Base-by-base conservation (phyloP, 495 filamentous ascomycete genomes). In the Lophiotrema nucula region DNA sequence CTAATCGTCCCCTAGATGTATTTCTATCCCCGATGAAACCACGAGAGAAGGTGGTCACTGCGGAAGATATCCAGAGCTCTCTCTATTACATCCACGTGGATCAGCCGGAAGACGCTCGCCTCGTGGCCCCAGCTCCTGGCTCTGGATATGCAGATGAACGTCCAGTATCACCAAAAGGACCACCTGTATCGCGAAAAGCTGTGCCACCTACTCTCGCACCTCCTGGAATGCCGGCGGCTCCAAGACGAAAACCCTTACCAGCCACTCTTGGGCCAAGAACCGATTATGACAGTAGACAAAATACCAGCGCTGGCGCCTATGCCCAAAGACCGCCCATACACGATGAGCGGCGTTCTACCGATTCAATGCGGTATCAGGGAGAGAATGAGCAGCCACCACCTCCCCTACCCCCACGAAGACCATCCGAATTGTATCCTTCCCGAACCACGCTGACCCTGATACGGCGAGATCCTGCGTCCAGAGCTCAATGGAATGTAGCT, bases 11-110 rank as follows among this genome's bases (percentile, higher is more conserved):
- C 37, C 24, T 49, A 95, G 93, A 97, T 79, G 80, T 97, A 41
- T 93, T 98, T 55, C 81, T 97, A n/a, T 92, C 92, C 8, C 88
- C 93, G 0, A 74, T 95, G 19, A 92, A 92, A 71, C 93, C 93
- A 16, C 83, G 88, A 16, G 77, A 85, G 16, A 93, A 92, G 69
- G 89, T 89, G 35, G 88, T 97, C 23, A 95, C 88, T 0, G 88
- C 82, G 6, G 85, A 89, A 67, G 92, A 96, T 69, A 86, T 97
- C 28, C 83, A 87, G 44, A 88, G 85, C 60, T 93, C 86, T 11
- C 78, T 98, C 2, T 98, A 97, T 72, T 97, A 92, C 67, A 72
- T 96, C 31, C 93, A 98, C 69, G 77, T 95, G 31, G 79, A 92
- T 50, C 76, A 79, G 0, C 79, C 81, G 15, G 78, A 85, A 10